Evolutionary conservation across 202 grass and related monocot species (phyloP), one percentile per base, ranked within the genome.

Genomic region (Saccharum hybrid): DNA sequence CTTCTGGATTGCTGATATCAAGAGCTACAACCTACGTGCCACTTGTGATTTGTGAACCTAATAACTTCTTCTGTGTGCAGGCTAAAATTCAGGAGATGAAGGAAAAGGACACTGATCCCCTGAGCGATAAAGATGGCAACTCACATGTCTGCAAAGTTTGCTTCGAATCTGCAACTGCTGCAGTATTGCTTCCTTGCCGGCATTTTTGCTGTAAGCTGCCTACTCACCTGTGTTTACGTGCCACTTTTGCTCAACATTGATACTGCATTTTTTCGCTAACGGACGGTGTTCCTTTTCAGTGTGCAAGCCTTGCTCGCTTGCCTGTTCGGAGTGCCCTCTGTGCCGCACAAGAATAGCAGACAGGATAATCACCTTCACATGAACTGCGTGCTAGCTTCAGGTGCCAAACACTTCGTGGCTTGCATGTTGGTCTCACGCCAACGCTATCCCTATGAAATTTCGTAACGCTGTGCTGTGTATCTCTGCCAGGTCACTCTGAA

Each of bases 101-200:
- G 70, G 96, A 91, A 76, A 99, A 89, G 67, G 96, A 99, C 72
- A 76, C 72, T 37, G 93, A 99, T 28, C 77, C 79, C 3, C 86
- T 84, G 38, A 82, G 81, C 38, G 88, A 94, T 28, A 94, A 90
- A 74, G 96, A 94, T 86, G 68, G 63, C 68, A 94, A 92, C 64
- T 96, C 96, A 71, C 93, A 94, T 92, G 96, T 99, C 63, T 99
- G 96, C 92, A 99, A 96, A 99, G 96, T 99, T 72, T 99, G 96
- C 65, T 99, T 96, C 41, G 91, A 94, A 73, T 96, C 91, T 23
- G 88, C 88, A 43, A 82, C 93, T 9, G 91, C 93, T 88, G 93
- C 96, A 76, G 93, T 99, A 62, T 90, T 99, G 85, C 91, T 99
- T 83, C 96, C 96, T 66, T 96, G 96, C 83, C 93, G 93, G 31